Evolutionary conservation across 2,329 filamentous ascomycete genomes (phyloP).

Genomic region (Aaosphaeria pasadenensis): DNA sequence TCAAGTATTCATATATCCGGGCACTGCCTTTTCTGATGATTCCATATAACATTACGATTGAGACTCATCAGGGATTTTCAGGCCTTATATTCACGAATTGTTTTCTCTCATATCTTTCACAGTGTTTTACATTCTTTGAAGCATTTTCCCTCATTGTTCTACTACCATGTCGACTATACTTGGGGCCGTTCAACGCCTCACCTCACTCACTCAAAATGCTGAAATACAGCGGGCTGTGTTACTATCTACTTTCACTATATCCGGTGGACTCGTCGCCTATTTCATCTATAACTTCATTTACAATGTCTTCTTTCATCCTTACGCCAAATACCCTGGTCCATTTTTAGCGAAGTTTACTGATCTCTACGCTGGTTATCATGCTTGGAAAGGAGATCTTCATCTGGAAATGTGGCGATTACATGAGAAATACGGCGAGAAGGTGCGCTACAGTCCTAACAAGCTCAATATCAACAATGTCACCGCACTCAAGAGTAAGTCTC

Average conservation of each 20-base stretch:
- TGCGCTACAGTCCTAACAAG: slow-evolving; percentile 73
- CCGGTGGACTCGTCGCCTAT: neutral
- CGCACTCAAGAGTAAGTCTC: slow-evolving; percentile 19
- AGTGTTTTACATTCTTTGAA: neutral
- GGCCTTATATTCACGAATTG: too few species aligned
- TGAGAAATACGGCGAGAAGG: slow-evolving; percentile 61
- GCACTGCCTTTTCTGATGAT: too few species aligned
- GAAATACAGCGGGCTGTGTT: neutral
- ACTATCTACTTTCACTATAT: slow-evolving; percentile 1
- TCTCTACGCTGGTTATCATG: slow-evolving; percentile 53
- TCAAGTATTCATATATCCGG: too few species aligned
- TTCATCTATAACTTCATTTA: slow-evolving; percentile 5
- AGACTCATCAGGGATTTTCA: too few species aligned
- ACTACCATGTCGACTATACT: slow-evolving; percentile 1
- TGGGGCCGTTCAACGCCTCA: neutral
- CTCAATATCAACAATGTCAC: slow-evolving; percentile 68
- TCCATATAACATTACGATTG: too few species aligned
- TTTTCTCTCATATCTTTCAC: too few species aligned
- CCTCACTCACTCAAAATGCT: too few species aligned
- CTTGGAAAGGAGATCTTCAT: slow-evolving; percentile 68
- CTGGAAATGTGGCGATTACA: slow-evolving; percentile 68
- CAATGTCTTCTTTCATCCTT: slow-evolving; percentile 25
- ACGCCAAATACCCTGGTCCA: slow-evolving; percentile 27
- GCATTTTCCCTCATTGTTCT: neutral
- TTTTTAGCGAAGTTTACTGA: slow-evolving; percentile 12